phyloP scores from a whole-genome alignment of 1,284 basidiomycete species.

The Sanguinoderma infundibulare region DNA sequence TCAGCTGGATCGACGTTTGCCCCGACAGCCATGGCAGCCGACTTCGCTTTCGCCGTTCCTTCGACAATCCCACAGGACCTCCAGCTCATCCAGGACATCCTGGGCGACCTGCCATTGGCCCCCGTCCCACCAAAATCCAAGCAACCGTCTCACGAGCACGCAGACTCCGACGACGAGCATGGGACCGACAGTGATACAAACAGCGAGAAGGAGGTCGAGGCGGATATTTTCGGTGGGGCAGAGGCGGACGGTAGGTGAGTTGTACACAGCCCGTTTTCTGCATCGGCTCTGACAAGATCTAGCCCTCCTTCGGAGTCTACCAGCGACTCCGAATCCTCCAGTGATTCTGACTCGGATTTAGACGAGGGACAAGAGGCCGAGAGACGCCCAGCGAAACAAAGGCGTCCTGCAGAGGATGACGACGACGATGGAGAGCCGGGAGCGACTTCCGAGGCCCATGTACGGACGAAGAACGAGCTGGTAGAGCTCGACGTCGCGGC shows the following conservation, averaged over 20 bases:
- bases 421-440: conserved; percentile 52
- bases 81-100: conserved; percentile 68
- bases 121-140: conserved; percentile 1
- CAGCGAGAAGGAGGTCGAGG: conserved; percentile 75
- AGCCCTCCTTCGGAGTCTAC: conserved; percentile 29
- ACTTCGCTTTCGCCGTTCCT: conserved; percentile 59
- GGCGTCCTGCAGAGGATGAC: conserved; percentile 33
- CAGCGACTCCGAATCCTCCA: conserved; percentile 42
- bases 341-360: conserved; percentile 46
- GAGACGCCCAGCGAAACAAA: conserved; percentile 22
- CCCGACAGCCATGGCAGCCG: conserved; percentile 23
- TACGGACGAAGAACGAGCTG: conserved; percentile 70
- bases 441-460: conserved; percentile 44
- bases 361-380: conserved; percentile 35
- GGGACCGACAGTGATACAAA: conserved; percentile 35
- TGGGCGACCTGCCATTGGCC: conserved; percentile 43
- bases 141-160: conserved; percentile 6
- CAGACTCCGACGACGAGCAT: conserved; percentile 36
- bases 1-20: conserved; percentile 7
- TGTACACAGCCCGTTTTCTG: background rate
- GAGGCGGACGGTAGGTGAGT: conserved; percentile 41
- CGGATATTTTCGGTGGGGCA: conserved; percentile 46
- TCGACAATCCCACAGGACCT: conserved; percentile 70
- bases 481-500: conserved; percentile 52
- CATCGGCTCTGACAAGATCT: conserved; percentile 2